Evolutionary conservation across 805 yeast species (phyloP).

Genomic region (Kuraishia borneana): DNA sequence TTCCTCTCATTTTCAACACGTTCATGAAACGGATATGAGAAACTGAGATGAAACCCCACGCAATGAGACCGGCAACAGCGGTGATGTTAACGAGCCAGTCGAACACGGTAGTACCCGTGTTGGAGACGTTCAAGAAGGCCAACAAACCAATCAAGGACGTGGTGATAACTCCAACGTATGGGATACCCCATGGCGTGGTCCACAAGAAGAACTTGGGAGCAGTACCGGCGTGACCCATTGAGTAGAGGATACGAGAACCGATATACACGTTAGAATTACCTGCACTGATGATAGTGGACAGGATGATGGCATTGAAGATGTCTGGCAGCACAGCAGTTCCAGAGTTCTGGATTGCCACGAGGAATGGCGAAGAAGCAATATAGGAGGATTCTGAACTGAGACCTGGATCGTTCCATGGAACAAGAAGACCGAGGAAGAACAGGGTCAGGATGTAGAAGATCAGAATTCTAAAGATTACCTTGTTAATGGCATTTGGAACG

Average conservation of each 20-base stretch:
- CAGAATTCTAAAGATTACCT: conserved; percentile 54
- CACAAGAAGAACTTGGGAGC: conserved; percentile 43
- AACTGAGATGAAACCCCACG: conserved; percentile 58
- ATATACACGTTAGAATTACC: conserved; percentile 69
- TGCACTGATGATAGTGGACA: conserved; percentile 62
- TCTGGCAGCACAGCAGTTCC: conserved; percentile 59
- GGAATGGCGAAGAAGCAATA: conserved; percentile 56
- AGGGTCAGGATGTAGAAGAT: conserved; percentile 55
- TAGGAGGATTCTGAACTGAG: conserved; percentile 24
- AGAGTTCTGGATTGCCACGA: conserved; percentile 57
- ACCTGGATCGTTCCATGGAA: conserved; percentile 56
- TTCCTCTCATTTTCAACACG: conserved; percentile 49
- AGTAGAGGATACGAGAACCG: conserved; percentile 57
- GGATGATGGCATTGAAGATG: conserved; percentile 62
- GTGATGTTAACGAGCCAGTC: conserved; percentile 66
- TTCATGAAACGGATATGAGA: conserved; percentile 64
- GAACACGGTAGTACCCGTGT: conserved; percentile 47
- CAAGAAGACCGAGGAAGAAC: conserved; percentile 59
- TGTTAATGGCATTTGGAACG: conserved; percentile 62
- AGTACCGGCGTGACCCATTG: conserved; percentile 46
- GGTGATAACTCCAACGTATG: conserved; percentile 41
- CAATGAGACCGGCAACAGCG: conserved; percentile 66
- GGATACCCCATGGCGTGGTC: conserved; percentile 51
- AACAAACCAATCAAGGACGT: conserved; percentile 55
- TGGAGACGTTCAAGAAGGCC: conserved; percentile 47